Conservation (phyloP, 805 yeast genomes). For the Yamadazyma kitorensis region DNA sequence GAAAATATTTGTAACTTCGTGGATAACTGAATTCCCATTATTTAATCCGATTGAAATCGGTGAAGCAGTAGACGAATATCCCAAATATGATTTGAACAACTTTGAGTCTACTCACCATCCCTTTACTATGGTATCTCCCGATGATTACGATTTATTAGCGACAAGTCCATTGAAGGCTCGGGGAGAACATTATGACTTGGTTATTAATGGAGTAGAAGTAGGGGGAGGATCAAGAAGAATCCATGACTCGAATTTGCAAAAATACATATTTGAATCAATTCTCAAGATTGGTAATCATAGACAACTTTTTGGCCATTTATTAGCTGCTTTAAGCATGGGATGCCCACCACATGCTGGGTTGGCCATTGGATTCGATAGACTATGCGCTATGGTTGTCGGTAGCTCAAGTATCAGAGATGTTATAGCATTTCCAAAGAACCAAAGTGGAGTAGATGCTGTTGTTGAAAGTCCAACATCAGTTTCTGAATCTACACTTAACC, state of each 20-base stretch:
- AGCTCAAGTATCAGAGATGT: constrained; percentile 82
- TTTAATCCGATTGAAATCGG: constrained; percentile 68
- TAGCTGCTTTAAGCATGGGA: constrained; percentile 79
- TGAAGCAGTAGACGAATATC: constrained; percentile 26
- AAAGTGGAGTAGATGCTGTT: constrained; percentile 82
- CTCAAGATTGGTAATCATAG: constrained; percentile 59
- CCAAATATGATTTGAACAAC: constrained; percentile 49
- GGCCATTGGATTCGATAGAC: constrained; percentile 91
- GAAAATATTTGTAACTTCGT: constrained; percentile 57
- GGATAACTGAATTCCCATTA: constrained; percentile 93
- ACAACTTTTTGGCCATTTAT: constrained; percentile 76
- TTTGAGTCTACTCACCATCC: constrained; percentile 91
- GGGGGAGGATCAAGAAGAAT: constrained; percentile 98
- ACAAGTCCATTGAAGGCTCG: constrained; percentile 58
- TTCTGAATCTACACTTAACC: constrained; percentile 43
- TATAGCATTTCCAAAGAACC: constrained; percentile 93
- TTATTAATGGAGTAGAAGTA: constrained; percentile 88
- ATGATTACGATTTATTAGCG: constrained; percentile 59
- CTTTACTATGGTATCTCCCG: constrained; percentile 83
- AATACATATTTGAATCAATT: constrained; percentile 63
- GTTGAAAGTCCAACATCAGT: constrained; percentile 82
- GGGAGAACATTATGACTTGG: constrained; percentile 94
- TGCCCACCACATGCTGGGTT: constrained; percentile 99
- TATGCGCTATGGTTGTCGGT: constrained; percentile 88
- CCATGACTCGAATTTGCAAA: constrained; percentile 80